phyloP scores from a whole-genome alignment of 75 land plant genomes.

The Cupressus sempervirens region DNA sequence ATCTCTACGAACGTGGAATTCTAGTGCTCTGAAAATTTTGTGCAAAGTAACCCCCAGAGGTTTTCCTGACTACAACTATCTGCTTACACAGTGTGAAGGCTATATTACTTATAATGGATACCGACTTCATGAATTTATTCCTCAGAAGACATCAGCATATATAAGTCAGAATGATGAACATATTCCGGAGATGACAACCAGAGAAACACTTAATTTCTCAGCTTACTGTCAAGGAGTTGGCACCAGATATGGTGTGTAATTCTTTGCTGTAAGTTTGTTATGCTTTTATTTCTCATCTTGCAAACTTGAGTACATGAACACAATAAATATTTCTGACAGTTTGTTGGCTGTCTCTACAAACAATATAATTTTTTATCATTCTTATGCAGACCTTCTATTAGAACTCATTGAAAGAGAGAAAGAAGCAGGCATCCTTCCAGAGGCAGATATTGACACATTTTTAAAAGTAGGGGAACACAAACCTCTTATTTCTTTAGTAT shows the following conservation, averaged over 20 bases:
- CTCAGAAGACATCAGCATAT: constrained; percentile 73
- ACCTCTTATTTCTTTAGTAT: not conserved
- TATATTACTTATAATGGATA: constrained; percentile 67
- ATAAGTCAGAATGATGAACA: constrained; percentile 73
- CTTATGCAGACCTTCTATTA: constrained; percentile 39
- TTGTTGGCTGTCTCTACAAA: not conserved
- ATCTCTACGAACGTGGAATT: too few species aligned
- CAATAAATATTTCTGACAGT: not conserved
- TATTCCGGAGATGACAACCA: constrained; percentile 70
- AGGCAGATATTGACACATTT: constrained; percentile 76
- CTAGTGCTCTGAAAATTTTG: not conserved
- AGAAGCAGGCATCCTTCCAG: constrained; percentile 61
- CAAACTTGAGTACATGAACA: not conserved
- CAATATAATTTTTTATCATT: not conserved
- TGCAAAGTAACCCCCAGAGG: not conserved
- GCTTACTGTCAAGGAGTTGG: constrained; percentile 80
- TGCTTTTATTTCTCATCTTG: constrained; percentile 2
- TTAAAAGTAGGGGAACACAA: constrained; percentile 55
- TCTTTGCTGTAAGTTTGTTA: constrained; percentile 13
- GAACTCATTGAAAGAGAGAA: constrained; percentile 63
- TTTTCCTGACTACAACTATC: not conserved
- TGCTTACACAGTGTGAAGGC: constrained; percentile 46
- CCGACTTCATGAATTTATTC: constrained; percentile 45
- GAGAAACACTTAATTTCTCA: constrained; percentile 80
- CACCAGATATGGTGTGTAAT: constrained; percentile 37